A percentile compares a stretch with the other conserved stretches of the same genome.
These are phyloP conservation scores for Yamadazyma atmosphaerica DNA, from an alignment of 1,139 yeast species.

Conservation along the genomic window DNA sequence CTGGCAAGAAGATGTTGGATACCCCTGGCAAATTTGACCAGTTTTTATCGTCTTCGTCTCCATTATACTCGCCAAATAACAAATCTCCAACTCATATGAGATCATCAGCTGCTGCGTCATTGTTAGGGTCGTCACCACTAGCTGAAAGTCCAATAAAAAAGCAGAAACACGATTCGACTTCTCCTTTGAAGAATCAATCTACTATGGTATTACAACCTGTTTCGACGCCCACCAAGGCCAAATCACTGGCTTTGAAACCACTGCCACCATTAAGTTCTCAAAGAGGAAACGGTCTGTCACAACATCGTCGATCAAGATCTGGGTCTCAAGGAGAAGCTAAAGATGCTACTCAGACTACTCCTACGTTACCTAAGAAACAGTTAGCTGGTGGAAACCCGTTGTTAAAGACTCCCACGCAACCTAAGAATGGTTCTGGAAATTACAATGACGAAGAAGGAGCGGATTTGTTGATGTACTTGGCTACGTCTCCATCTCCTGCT, in stretches of 20 bases:
- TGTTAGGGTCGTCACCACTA: constrained; percentile 27
- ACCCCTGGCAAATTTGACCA: constrained; percentile 13
- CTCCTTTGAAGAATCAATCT: constrained; percentile 28
- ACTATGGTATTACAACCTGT: constrained; percentile 43
- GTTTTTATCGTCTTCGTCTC: constrained; percentile 31
- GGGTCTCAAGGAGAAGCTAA: background rate
- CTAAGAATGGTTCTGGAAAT: constrained; percentile 17
- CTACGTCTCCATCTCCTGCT: constrained; percentile 84
- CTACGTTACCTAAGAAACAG: constrained; percentile 31
- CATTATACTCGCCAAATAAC: constrained; percentile 42
- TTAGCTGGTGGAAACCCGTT: constrained; percentile 19
- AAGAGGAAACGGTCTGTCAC: constrained; percentile 4
- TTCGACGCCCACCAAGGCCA: constrained; percentile 26
- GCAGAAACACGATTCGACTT: constrained; percentile 21
- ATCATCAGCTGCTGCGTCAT: constrained; percentile 37
- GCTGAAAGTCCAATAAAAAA: constrained; percentile 38
- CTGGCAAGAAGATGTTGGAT: constrained; percentile 23
- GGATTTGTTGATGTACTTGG: constrained; percentile 74
- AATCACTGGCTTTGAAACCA: constrained; percentile 32
- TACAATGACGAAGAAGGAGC: constrained; percentile 74
- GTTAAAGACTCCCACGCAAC: constrained; percentile 42
- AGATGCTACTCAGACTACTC: constrained; percentile 28
- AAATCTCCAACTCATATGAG: constrained; percentile 45
- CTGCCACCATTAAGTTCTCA: constrained; percentile 32
- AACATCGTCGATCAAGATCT: constrained; percentile 4